Conservation (phyloP, 1,139 yeast species). For the Suhomyces bolitotheri region DNA sequence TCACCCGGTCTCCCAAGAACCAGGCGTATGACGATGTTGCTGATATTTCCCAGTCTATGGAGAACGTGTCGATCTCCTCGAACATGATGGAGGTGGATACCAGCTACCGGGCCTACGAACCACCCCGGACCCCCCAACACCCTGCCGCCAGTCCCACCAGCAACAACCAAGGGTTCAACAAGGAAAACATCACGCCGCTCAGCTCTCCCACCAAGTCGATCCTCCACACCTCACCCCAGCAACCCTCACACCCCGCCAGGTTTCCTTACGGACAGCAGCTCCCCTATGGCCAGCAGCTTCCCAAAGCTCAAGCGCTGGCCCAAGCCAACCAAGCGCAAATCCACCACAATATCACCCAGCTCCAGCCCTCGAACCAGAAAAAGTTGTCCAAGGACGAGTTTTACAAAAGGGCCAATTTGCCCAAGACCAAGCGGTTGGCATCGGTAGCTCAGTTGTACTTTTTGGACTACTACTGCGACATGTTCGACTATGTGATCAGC, state of each 20-base stretch:
- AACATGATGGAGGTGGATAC: conserved; percentile 45
- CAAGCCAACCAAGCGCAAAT: conserved; percentile 10
- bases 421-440: conserved; percentile 82
- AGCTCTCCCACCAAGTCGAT: conserved; percentile 47
- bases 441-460: conserved; percentile 84
- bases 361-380: conserved; percentile 26
- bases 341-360: conserved; percentile 38
- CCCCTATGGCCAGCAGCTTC: conserved; percentile 17
- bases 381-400: conserved; percentile 46
- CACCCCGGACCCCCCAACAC: conserved; percentile 19
- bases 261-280: conserved; percentile 24
- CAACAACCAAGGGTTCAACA: conserved; percentile 25
- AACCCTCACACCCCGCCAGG: conserved; percentile 12
- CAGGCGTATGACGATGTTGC: conserved; percentile 17
- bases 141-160: conserved; percentile 11
- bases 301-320: conserved; percentile 4
- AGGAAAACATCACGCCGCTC: conserved; percentile 48
- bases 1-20: conserved; percentile 28
- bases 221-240: conserved; percentile 36
- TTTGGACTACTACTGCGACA: conserved; percentile 92
- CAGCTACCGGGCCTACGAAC: conserved; percentile 25
- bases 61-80: conserved; percentile 42
- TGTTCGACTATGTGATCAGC: conserved; percentile 87
- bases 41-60: conserved; percentile 48
- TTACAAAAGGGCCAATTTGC: conserved; percentile 60